A percentile compares a stretch with the other conserved stretches of the same genome.
These are phyloP conservation scores for Exophiala dermatitidis DNA, from an alignment of 2,329 filamentous ascomycete genomes.

Conservation along the genomic window DNA sequence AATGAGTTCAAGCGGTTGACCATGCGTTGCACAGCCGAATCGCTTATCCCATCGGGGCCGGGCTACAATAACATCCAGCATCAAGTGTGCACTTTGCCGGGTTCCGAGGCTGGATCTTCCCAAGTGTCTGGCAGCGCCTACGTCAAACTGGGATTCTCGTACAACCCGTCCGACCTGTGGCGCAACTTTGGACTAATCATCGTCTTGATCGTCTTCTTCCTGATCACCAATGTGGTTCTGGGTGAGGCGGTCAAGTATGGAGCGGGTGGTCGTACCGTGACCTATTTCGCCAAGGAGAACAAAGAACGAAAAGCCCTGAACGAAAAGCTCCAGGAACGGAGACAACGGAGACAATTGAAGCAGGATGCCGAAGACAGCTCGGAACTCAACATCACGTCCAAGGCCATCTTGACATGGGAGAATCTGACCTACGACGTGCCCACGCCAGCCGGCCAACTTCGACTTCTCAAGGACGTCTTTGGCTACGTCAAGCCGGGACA, in stretches of 20 bases:
- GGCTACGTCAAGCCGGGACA: constrained; percentile 46
- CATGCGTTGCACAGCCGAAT: constrained; percentile 60
- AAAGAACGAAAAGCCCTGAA: constrained; percentile 35
- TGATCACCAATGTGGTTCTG: constrained; percentile 35
- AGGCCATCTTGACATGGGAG: constrained; percentile 51
- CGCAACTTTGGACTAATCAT: constrained; percentile 44
- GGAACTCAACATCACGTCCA: constrained; percentile 47
- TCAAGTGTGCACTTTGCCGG: constrained; percentile 74
- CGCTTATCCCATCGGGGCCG: constrained; percentile 63
- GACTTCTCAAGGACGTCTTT: constrained; percentile 41
- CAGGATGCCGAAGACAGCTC: constrained; percentile 34
- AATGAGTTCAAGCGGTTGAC: constrained; percentile 71
- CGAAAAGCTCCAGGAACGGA: constrained; percentile 36
- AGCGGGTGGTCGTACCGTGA: constrained; percentile 38
- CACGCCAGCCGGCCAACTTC: constrained; percentile 40
- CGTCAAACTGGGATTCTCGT: constrained; percentile 61
- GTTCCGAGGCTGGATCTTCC: constrained; percentile 58
- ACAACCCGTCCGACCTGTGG: constrained; percentile 63
- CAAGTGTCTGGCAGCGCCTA: constrained; percentile 62
- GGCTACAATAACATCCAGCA: constrained; percentile 64
- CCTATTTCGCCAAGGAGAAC: constrained; percentile 38
- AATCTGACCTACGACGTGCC: constrained; percentile 46
- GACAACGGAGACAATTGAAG: constrained; percentile 32
- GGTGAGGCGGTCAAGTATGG: constrained; percentile 37
- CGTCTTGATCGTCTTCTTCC: constrained; percentile 33